A percentile compares a stretch with the other conserved stretches of the same genome.
Conservation (phyloP, 1,284 basidiomycete species). For the Malassezia caprae region DNA sequence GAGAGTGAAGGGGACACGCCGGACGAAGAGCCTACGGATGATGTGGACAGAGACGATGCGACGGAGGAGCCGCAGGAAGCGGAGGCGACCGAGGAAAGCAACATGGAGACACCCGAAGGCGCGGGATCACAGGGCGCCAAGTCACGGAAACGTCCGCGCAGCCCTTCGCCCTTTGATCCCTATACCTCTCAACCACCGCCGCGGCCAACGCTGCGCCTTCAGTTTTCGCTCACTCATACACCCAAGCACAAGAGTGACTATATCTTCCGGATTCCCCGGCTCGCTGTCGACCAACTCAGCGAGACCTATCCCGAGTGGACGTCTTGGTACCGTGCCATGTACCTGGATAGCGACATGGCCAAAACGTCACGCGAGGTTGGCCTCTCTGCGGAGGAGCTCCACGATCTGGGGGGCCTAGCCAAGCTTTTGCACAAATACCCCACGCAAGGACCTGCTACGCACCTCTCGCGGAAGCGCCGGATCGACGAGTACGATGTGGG, state of each 20-base stretch:
- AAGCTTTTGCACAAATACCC: constrained; percentile 31
- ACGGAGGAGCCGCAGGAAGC: not conserved
- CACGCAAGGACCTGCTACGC: constrained; percentile 9
- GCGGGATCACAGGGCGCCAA: not conserved
- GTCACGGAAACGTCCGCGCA: constrained; percentile 7
- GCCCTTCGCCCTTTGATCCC: constrained; percentile 4
- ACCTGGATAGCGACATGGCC: constrained; percentile 15
- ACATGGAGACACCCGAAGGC: not conserved
- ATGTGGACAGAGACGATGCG: not conserved
- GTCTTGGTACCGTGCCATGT: constrained; percentile 30
- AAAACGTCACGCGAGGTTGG: constrained; percentile 16
- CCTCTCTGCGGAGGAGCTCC: constrained; percentile 19
- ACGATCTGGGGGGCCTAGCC: constrained; percentile 29
- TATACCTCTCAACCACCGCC: constrained; percentile 12
- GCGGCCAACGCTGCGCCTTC: constrained; percentile 21
- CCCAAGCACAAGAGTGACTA: constrained; percentile 23
- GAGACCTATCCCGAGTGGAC: constrained; percentile 30
- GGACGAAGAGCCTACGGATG: not conserved
- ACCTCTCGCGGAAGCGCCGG: constrained; percentile 23
- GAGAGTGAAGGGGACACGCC: not conserved
- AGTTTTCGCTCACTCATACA: constrained; percentile 2
- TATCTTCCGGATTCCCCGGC: constrained; percentile 34
- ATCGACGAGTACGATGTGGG: constrained; percentile 40
- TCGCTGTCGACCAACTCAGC: constrained; percentile 30
- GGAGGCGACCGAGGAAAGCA: not conserved